Base-by-base conservation (phyloP, 2,329 filamentous ascomycete genomes). In the Penicillium sp. region DNA sequence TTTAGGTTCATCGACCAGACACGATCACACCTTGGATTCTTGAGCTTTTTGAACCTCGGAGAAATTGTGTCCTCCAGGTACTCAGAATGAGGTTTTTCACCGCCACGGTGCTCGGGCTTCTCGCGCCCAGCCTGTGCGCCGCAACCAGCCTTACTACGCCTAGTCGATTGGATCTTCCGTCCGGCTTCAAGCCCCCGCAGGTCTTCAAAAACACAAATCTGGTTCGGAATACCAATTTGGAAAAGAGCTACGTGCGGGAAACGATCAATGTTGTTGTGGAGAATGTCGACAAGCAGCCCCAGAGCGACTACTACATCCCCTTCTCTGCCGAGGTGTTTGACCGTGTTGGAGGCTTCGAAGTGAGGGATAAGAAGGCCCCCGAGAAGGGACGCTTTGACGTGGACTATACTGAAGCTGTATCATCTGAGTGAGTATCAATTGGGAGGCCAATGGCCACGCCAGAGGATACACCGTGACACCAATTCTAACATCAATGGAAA, bases 181-280 rank as follows among this genome's bases (percentile, higher is more conserved):
- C 67, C 58, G 69, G 74, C 59, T 96, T 97, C 80, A 88, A 85
- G 75, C 92, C 93, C 52, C 89, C 92, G 14, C 89, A 91, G 72
- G 89, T 92, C 64, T 99, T 96, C 80, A 91, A 92, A 79, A 97
- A 99, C 76, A 83, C 83, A 75, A 97, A 99, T 74, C 77, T 97
- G 31, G 89, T 97, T 50, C 89, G 94, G 68, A 87, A 89, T 62
- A 88, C 95, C 70, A 96, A 96, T 64, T 78, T 97, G 56, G 93
- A 97, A 77, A 97, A 97, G 81, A 89, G 86, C 65, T 97, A 94
- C 69, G 86, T 87, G 53, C 88, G 92, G 71, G 93, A 97, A 76
- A 89, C 87, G 14, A 85, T 97, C 81, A 97, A 97, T 77, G 88
- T 96, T n/a, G 82, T 96, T 50, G 85, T 99, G 61, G 89, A 97